phyloP scores from a whole-genome alignment of 1,284 basidiomycete species.

The Grifola frondosa region DNA sequence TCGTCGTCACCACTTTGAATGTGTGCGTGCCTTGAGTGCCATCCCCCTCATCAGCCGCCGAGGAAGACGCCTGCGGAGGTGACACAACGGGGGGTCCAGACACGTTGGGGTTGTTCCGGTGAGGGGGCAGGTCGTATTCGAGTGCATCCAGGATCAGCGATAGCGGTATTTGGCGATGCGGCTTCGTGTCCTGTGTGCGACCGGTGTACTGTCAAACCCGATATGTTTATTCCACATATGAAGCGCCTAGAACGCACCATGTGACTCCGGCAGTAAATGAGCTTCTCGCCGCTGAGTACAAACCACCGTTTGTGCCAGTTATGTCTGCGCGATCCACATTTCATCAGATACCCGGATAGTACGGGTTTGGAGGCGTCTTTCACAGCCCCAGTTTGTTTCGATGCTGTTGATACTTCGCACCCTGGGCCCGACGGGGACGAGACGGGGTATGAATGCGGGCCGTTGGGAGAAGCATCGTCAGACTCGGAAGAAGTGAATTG shows the following conservation, averaged over 20 bases:
- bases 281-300: conserved; percentile 76
- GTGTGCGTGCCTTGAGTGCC: conserved; percentile 56
- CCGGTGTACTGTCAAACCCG: conserved; percentile 6
- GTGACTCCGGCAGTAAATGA: conserved; percentile 84
- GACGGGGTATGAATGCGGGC: conserved; percentile 20
- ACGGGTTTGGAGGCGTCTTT: conserved; percentile 74
- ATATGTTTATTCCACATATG: conserved; percentile 3
- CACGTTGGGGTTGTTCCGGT: conserved; percentile 26
- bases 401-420: conserved; percentile 18
- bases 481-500: conserved; percentile 72
- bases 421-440: conserved; percentile 7
- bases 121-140: conserved; percentile 71
- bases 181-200: conserved; percentile 74
- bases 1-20: conserved; percentile 97
- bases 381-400: conserved; percentile 24
- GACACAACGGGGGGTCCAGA: conserved; percentile 35
- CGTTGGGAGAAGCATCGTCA: conserved; percentile 55
- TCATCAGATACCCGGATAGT: conserved; percentile 92
- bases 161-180: conserved; percentile 85
- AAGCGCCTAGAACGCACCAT: conserved; percentile 63
- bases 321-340: conserved; percentile 89
- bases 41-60: conserved; percentile 42
- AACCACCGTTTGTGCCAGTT: conserved; percentile 97
- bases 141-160: conserved; percentile 89
- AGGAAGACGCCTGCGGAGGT: conserved; percentile 31